Evolutionary conservation across 1,284 basidiomycete species (phyloP).

Genomic region (Cutaneotrichosporon sp.): DNA sequence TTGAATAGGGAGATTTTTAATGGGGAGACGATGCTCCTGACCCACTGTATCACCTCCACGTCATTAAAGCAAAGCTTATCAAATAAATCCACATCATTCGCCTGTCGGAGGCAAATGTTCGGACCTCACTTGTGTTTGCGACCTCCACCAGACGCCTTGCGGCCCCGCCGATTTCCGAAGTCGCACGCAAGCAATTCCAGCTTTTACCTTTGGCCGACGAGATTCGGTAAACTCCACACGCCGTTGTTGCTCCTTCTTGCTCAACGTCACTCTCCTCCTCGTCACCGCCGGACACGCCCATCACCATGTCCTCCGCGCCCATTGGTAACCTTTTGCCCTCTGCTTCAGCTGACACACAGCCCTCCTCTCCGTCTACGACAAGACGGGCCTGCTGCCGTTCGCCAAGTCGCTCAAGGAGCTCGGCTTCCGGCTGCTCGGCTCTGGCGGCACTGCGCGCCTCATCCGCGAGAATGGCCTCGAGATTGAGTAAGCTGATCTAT

Average conservation of each 20-base stretch:
- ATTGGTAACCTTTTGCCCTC: conserved; percentile 6
- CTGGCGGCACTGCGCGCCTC: conserved; percentile 95
- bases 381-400: conserved; percentile 81
- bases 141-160: too few species aligned
- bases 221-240: too few species aligned
- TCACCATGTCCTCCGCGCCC: conserved; percentile 13
- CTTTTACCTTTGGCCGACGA: neutral
- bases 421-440: conserved; percentile 85
- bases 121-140: too few species aligned
- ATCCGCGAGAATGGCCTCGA: conserved; percentile 89
- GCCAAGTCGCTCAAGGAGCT: conserved; percentile 73
- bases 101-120: too few species aligned
- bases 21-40: too few species aligned
- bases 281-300: neutral
- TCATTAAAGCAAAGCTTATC: too few species aligned
- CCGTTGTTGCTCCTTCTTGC: too few species aligned
- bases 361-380: conserved; percentile 95
- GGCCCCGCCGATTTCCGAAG: neutral
- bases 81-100: too few species aligned
- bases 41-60: too few species aligned
- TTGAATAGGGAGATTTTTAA: too few species aligned
- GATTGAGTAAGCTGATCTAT: conserved; percentile 65
- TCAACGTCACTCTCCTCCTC: neutral
- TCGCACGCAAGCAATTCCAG: neutral
- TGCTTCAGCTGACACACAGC: conserved; percentile 51